phyloP scores from a whole-genome alignment of 2,329 filamentous ascomycete genomes.

The Didymella segeticola region DNA sequence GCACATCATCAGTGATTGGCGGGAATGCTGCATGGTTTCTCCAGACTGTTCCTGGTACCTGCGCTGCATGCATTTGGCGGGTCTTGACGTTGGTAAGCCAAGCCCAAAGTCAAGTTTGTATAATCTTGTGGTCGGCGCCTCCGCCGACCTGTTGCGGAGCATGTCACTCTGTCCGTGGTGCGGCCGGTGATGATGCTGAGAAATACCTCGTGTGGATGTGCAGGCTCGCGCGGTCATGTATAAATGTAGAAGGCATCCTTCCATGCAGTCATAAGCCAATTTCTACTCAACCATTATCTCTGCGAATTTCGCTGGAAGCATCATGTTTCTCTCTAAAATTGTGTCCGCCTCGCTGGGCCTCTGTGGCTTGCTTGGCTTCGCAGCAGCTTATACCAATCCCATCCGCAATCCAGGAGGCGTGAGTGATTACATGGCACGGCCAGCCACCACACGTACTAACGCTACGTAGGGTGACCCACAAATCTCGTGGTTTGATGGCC shows the following conservation, averaged over 20 bases:
- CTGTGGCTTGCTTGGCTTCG: not conserved
- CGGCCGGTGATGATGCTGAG: not conserved
- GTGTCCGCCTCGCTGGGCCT: not conserved
- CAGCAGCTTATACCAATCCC: conserved; percentile 1
- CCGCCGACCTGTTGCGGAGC: not conserved
- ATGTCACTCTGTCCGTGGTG: not conserved
- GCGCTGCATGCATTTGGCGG: not conserved
- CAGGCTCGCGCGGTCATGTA: not conserved
- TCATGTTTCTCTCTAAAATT: not conserved
- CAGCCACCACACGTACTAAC: not conserved
- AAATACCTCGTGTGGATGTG: not conserved
- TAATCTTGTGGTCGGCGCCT: not conserved
- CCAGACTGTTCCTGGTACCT: not conserved
- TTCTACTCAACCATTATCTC: no score
- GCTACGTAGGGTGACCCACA: conserved; percentile 48
- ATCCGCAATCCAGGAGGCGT: conserved; percentile 6
- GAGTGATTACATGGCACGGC: not conserved
- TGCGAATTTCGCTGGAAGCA: not conserved
- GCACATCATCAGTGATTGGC: not conserved
- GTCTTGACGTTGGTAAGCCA: not conserved
- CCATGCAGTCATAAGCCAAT: no score
- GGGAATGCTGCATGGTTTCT: not conserved
- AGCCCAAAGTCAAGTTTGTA: not conserved
- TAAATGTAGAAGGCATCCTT: not conserved
- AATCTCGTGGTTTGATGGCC: conserved; percentile 59